These are phyloP conservation scores for Amanita rubescens DNA, from an alignment of 768 basidiomycete genomes.

Conservation along the genomic window DNA sequence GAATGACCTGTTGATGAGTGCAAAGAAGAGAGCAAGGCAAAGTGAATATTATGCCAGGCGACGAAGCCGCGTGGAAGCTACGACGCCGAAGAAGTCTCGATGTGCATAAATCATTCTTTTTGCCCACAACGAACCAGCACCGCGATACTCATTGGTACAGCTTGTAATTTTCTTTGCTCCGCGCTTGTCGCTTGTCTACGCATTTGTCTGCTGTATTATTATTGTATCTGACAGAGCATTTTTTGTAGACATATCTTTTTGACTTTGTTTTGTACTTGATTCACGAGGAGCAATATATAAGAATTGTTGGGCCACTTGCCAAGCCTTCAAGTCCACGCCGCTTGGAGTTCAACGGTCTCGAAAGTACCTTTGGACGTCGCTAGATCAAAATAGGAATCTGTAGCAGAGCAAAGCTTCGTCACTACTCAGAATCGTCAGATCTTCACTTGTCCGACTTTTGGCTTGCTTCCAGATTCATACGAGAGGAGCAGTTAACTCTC, in stretches of 20 bases:
- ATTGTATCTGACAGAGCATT: not conserved
- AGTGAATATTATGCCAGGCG: slow-evolving; percentile 60
- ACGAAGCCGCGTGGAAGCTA: slow-evolving; percentile 33
- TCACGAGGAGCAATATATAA: slow-evolving; percentile 12
- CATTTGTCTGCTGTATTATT: slow-evolving; percentile 2
- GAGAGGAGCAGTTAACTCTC: too few relatives aligned
- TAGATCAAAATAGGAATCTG: too few relatives aligned
- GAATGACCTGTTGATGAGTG: slow-evolving; percentile 44
- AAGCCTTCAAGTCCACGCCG: too few relatives aligned
- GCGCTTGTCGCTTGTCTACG: not conserved
- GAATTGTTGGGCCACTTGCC: slow-evolving; percentile 36
- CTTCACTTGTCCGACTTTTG: too few relatives aligned
- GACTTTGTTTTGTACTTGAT: not conserved
- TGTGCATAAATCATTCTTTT: not conserved
- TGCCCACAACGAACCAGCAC: not conserved
- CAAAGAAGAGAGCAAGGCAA: slow-evolving; percentile 68
- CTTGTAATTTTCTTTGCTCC: not conserved
- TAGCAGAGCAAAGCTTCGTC: too few relatives aligned
- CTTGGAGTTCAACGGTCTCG: too few relatives aligned
- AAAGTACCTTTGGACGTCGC: too few relatives aligned
- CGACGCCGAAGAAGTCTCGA: not conserved
- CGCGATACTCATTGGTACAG: not conserved
- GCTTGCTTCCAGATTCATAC: too few relatives aligned
- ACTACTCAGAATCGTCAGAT: too few relatives aligned
- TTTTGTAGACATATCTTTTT: slow-evolving; percentile 4